Evolutionary conservation across 1,284 basidiomycete species (phyloP).

Genomic region (Crucibulum cyathiforme): DNA sequence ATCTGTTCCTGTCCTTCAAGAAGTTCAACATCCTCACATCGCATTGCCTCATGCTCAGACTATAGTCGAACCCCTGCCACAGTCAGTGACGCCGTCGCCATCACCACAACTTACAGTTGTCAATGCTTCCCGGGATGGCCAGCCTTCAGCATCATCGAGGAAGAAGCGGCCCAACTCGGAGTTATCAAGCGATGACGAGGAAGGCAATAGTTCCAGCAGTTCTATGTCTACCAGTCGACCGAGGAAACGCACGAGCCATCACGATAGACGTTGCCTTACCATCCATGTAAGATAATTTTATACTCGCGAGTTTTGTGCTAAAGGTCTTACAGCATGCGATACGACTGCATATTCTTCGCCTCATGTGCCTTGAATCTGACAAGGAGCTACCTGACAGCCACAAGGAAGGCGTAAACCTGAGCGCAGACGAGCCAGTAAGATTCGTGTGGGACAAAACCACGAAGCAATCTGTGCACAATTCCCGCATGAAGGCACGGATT

Average conservation of each 20-base stretch:
- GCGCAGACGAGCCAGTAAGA: constrained; percentile 58
- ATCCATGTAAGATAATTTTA: constrained; percentile 54
- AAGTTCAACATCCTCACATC: background rate
- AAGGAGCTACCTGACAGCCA: constrained; percentile 66
- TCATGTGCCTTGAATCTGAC: constrained; percentile 62
- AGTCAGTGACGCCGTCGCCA: constrained; percentile 39
- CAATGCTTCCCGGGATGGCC: constrained; percentile 14
- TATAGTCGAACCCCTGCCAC: constrained; percentile 6
- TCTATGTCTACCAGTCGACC: constrained; percentile 36
- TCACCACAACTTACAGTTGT: constrained; percentile 37
- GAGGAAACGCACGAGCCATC: constrained; percentile 58
- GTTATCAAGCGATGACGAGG: constrained; percentile 44
- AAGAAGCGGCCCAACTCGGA: constrained; percentile 22
- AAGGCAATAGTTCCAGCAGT: constrained; percentile 42
- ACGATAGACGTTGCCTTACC: constrained; percentile 67
- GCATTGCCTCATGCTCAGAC: constrained; percentile 4
- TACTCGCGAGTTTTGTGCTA: constrained; percentile 8
- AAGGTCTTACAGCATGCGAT: constrained; percentile 63
- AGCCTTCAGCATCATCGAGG: background rate
- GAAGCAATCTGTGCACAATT: constrained; percentile 74
- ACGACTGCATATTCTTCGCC: constrained; percentile 62
- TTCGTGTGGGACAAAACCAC: constrained; percentile 80
- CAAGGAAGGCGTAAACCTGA: constrained; percentile 53
- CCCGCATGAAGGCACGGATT: constrained; percentile 69
- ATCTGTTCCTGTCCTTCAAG: background rate